Percentiles rank a stretch among this genome's conserved stretches.
Conservation (phyloP, 768 basidiomycete genomes). For the Exsudoporus frostii region DNA sequence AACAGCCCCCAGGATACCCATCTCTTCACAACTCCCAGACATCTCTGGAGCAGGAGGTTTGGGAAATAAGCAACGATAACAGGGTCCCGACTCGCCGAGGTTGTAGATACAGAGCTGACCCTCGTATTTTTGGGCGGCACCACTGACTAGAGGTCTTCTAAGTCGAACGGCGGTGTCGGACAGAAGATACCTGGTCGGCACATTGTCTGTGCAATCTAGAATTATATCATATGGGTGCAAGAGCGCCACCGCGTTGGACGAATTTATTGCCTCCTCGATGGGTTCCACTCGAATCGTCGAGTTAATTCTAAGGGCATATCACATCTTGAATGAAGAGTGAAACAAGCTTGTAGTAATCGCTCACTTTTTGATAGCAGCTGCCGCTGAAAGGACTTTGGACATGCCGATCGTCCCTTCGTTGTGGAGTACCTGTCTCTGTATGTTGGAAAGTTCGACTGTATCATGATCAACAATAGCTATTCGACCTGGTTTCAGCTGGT, state of each 20-base stretch:
- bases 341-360: background rate
- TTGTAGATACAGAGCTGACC: slow-evolving; percentile 82
- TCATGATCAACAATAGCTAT: slow-evolving; percentile 91
- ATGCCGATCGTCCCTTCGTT: slow-evolving; percentile 65
- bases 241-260: slow-evolving; percentile 62
- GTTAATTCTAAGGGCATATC: slow-evolving; percentile 58
- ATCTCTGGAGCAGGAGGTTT: slow-evolving; percentile 62
- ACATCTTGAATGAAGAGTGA: background rate
- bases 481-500: slow-evolving; percentile 49
- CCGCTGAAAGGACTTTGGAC: slow-evolving; percentile 81
- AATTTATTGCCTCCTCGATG: slow-evolving; percentile 48
- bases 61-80: slow-evolving; percentile 94
- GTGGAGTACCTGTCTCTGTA: slow-evolving; percentile 93
- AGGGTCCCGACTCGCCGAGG: slow-evolving; percentile 67
- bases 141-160: slow-evolving; percentile 82
- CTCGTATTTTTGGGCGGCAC: slow-evolving; percentile 85
- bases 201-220: slow-evolving; percentile 94
- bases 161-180: slow-evolving; percentile 80
- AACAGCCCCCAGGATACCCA: slow-evolving; percentile 84
- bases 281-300: slow-evolving; percentile 60
- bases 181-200: slow-evolving; percentile 87
- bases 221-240: slow-evolving; percentile 69
- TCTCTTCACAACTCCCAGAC: slow-evolving; percentile 80
- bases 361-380: slow-evolving; percentile 63
- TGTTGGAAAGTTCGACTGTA: slow-evolving; percentile 81